Conservation (phyloP, 176 grass and related monocot genomes). For the Triticum timopheevii region DNA sequence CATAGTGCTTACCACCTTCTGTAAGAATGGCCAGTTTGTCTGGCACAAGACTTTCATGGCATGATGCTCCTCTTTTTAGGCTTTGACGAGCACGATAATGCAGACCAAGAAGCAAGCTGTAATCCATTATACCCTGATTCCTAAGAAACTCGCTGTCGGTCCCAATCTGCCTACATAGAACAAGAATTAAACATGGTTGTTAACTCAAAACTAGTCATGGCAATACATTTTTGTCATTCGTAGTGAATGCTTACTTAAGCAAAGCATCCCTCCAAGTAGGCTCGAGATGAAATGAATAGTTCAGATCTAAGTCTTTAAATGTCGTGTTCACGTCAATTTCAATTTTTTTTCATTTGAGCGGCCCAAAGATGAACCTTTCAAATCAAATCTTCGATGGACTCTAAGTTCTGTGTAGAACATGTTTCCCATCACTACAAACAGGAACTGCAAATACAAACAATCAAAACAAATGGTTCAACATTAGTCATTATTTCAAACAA, state of each 20-base stretch:
- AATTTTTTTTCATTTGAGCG: constrained; percentile 86
- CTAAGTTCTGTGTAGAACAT: constrained; percentile 98
- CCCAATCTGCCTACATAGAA: constrained; percentile 72
- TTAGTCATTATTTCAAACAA: background rate
- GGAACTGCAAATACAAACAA: constrained; percentile 68
- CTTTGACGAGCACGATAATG: constrained; percentile 86
- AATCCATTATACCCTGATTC: constrained; percentile 90
- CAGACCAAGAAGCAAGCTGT: constrained; percentile 90
- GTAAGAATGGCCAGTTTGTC: constrained; percentile 66
- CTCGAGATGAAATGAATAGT: constrained; percentile 92
- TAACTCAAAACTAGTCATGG: background rate
- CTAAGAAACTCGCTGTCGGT: constrained; percentile 78
- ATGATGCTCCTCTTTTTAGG: constrained; percentile 38
- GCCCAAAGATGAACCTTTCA: constrained; percentile 93
- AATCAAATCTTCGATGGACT: constrained; percentile 88
- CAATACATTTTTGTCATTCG: too few species aligned
- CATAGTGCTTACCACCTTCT: constrained; percentile 52
- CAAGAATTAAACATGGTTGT: background rate
- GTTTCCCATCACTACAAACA: constrained; percentile 99
- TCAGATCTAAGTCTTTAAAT: constrained; percentile 91
- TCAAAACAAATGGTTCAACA: background rate
- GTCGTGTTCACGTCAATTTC: constrained; percentile 95
- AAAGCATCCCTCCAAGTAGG: constrained; percentile 87
- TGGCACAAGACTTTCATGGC: constrained; percentile 35
- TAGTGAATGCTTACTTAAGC: constrained; percentile 51